Evolutionary conservation across 2,329 filamentous ascomycete species (phyloP), one percentile per base, ranked within the genome.

Genomic region (Stagonosporopsis vannaccii): DNA sequence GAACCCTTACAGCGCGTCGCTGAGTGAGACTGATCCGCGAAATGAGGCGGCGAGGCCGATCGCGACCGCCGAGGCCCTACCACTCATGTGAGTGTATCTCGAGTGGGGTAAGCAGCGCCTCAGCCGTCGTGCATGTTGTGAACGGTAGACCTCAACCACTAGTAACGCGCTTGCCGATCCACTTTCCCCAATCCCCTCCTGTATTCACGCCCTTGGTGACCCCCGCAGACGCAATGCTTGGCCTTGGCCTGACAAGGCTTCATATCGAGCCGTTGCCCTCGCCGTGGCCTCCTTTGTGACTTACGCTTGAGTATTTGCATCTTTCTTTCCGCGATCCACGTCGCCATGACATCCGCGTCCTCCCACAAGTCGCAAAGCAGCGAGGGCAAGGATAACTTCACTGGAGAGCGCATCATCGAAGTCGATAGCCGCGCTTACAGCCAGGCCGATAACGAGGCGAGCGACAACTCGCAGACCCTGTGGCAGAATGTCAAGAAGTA

Each of bases 401-500:
- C 42, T 7, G 51, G 39, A 6, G 58, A 65, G 23, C 58, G 58
- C 12, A 57, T 66, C 15, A 50, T 47, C n/a, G 55, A 63, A 37
- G 47, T 64, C 22, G 28, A 58, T 35, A 57, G 47, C 26, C 41
- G 40, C 15, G 23, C 62, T 17, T 33, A 44, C 20, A 36, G 37
- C 32, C 12, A 60, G 51, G 13, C 30, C 45, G 13, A 23, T 30
- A 47, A 40, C 20, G 49, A 61, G 22, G 50, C 26, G 1, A 39
- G 53, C 47, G 69, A 72, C 39, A 59, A 63, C 46, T 50, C 60
- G 15, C 62, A 60, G 32, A 63, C 67, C 7, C 55, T 72, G 5
- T 72, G 68, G 69, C 66, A 70, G 51, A 69, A 69, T 32, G 53
- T 68, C n/a, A 70, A 70, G 53, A 72, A 65, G 54, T 72, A 71